These are phyloP conservation scores for Cercospora zeina DNA, from an alignment of 2,329 filamentous ascomycete species.

Conservation along the genomic window DNA sequence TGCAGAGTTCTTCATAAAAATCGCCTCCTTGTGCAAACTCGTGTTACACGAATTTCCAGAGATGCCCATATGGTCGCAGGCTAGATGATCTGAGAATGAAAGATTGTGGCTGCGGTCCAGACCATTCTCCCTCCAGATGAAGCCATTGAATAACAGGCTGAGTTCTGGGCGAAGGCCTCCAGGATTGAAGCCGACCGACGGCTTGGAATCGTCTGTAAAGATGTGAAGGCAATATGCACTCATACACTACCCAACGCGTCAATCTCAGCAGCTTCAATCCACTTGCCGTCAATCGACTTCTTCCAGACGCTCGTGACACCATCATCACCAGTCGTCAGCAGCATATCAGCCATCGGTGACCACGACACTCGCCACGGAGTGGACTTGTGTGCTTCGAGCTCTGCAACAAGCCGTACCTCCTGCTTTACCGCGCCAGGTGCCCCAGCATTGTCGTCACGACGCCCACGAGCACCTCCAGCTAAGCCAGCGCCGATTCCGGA, in stretches of 20 bases:
- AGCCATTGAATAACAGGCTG: not conserved
- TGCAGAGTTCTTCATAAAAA: too few relatives aligned
- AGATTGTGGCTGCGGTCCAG: not conserved
- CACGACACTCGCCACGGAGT: constrained; percentile 77
- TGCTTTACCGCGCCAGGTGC: constrained; percentile 66
- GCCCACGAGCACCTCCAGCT: constrained; percentile 50
- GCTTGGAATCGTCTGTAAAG: not conserved
- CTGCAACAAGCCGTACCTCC: constrained; percentile 62
- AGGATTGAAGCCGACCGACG: not conserved
- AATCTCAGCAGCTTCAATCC: constrained; percentile 53
- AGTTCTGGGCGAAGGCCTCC: not conserved
- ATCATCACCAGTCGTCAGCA: constrained; percentile 76
- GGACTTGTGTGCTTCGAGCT: constrained; percentile 65
- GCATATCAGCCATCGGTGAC: constrained; percentile 61
- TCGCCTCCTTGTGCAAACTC: too few relatives aligned
- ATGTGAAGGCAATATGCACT: not conserved
- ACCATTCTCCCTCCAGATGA: not conserved
- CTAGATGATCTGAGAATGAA: not conserved
- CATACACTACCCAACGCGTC: constrained; percentile 38
- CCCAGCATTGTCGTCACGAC: constrained; percentile 57
- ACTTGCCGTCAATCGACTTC: constrained; percentile 50
- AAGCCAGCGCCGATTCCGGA: constrained; percentile 58
- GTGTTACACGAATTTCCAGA: too few relatives aligned
- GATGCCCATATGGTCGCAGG: too few relatives aligned
- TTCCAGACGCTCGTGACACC: constrained; percentile 58